Conservation (phyloP, 2,329 filamentous ascomycete genomes). For the Raffaelea ambrosiae region DNA sequence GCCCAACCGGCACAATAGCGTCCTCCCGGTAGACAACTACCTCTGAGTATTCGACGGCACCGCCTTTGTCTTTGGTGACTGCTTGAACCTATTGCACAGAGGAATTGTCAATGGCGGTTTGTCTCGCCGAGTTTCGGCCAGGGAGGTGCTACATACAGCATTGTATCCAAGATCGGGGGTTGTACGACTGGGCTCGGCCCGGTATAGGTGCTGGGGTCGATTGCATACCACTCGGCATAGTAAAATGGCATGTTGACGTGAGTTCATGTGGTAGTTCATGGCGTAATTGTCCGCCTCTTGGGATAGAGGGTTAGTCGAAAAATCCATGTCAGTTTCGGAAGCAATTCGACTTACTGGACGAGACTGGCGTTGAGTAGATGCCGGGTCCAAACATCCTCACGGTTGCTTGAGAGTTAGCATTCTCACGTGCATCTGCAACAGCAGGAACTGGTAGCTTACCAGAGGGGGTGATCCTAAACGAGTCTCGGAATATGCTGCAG, state of each 20-base stretch:
- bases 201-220: background rate
- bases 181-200: background rate
- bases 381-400: conserved; percentile 2
- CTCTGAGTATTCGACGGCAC: conserved; percentile 4
- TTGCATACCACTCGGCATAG: conserved; percentile 1
- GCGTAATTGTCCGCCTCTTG: conserved; percentile 3
- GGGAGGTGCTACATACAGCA: background rate
- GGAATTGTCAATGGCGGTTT: no score
- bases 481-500: conserved; percentile 1
- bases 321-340: no score
- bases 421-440: no score
- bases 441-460: background rate
- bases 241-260: conserved; percentile 2
- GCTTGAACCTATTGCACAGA: background rate
- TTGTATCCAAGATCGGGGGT: background rate
- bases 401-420: background rate
- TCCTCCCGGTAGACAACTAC: conserved; percentile 3
- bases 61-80: conserved; percentile 1
- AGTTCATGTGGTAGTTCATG: conserved; percentile 1
- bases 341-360: background rate
- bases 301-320: no score
- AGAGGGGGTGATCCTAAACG: background rate
- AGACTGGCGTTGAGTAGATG: conserved; percentile 5
- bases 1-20: conserved; percentile 1
- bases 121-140: no score